Conservation (phyloP, 1,284 basidiomycete genomes). For the Malassezia globosa region DNA sequence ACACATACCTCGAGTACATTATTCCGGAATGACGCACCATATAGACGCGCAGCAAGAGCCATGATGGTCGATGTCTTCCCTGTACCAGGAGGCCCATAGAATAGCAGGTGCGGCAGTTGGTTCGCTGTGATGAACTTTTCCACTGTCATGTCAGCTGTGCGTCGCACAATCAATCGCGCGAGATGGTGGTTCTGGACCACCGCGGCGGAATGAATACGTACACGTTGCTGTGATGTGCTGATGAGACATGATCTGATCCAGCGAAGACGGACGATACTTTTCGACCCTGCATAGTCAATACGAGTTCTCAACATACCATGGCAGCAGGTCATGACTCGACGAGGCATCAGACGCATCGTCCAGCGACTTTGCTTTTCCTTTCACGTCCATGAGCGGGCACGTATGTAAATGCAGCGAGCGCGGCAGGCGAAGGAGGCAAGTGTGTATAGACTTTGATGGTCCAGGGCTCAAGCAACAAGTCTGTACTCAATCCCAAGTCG, state of each 20-base stretch:
- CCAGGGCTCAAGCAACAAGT: neutral
- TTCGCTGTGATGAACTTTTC: constrained; percentile 85
- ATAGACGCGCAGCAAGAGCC: constrained; percentile 88
- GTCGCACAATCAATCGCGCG: too few relatives aligned
- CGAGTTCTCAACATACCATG: constrained; percentile 13
- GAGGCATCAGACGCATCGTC: neutral
- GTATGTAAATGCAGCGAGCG: neutral
- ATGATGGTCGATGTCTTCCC: constrained; percentile 96
- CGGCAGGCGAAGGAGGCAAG: neutral
- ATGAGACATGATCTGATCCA: constrained; percentile 44
- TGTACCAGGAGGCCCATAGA: constrained; percentile 94
- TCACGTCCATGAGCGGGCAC: constrained; percentile 6
- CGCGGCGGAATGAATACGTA: too few relatives aligned
- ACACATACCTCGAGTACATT: constrained; percentile 96
- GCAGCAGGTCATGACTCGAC: constrained; percentile 8
- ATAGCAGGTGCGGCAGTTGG: constrained; percentile 81
- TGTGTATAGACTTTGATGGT: neutral
- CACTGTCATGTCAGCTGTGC: constrained; percentile 14
- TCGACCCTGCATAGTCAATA: constrained; percentile 31
- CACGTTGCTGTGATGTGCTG: constrained; percentile 41
- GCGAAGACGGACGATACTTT: constrained; percentile 40
- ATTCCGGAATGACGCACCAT: constrained; percentile 66
- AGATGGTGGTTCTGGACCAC: too few relatives aligned
- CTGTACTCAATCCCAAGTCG: too few relatives aligned
- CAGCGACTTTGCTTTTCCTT: constrained; percentile 6